These are phyloP conservation scores for Brassica hybrid DNA, from an alignment of 441 rosid species.

Conservation along the genomic window DNA sequence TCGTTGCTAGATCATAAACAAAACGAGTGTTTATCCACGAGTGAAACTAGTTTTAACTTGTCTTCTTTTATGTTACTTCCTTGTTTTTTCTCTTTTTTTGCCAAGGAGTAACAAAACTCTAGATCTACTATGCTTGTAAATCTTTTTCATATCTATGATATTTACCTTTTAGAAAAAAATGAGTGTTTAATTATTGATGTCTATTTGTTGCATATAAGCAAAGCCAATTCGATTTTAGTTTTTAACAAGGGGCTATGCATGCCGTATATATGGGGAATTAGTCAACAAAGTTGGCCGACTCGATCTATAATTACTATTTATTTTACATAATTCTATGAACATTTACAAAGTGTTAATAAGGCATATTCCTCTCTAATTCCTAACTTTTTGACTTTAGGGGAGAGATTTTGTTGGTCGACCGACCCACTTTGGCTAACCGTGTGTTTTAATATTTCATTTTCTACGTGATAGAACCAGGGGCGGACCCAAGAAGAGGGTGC, in stretches of 20 bases:
- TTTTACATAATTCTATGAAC: neutral
- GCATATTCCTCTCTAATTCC: neutral
- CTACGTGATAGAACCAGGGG: too few relatives aligned
- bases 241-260: conserved; percentile 8
- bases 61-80: too few relatives aligned
- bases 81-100: too few relatives aligned
- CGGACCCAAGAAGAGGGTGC: too few relatives aligned
- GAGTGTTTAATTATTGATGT: neutral
- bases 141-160: too few relatives aligned
- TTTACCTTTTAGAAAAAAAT: too few relatives aligned
- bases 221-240: neutral
- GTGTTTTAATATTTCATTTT: neutral
- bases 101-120: too few relatives aligned
- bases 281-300: conserved; percentile 39
- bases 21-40: neutral
- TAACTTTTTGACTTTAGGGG: conserved; percentile 33
- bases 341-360: conserved; percentile 14
- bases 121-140: too few relatives aligned
- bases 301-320: neutral
- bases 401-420: conserved; percentile 6
- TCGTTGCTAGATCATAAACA: neutral
- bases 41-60: too few relatives aligned
- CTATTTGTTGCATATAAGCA: conserved; percentile 5
- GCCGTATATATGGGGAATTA: conserved; percentile 16
- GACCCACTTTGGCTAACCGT: neutral